Base-by-base conservation (phyloP, 2,329 filamentous ascomycete species). In the Penicillium sp. region DNA sequence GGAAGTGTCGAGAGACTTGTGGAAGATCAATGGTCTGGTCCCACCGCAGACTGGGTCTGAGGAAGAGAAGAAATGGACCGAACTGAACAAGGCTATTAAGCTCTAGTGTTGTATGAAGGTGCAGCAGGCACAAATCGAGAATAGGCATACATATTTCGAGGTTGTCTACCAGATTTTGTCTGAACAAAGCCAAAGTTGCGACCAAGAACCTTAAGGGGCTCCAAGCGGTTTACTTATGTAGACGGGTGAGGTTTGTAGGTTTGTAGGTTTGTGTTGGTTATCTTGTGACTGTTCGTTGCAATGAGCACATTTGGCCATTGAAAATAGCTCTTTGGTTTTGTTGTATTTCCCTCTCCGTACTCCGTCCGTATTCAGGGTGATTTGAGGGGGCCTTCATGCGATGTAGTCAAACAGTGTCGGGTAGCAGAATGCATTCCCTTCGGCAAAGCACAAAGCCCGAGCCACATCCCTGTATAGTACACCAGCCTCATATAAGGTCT, bases 21-120 rank as follows among this genome's bases (percentile, higher is more conserved):
- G 51, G 60, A 56, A 40, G 14, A 43, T 58, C 4, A 62, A 57
- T 37, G 53, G 54, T 3, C 45, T 61, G 40, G 46, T 58, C 28
- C 26, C 52, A 1, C 47, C 36, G 4, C n/a, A 31, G 26, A 2
- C 9, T 57, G 48, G 11, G 28, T 53, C 47, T 12, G 50, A 46
- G 12, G 41, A 17, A 25, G 50, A 53, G 35, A 53, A 37, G 47
- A 42, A 38, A 31, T 53, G 50, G 50, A 17, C 31, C 4, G 16
- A 45, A n/a, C 12, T 38, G 25, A 53, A 53, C 33, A 46, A 37
- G 14, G 50, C 50, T 26, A n/a, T 53, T 26, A 33, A 46, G 31
- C 22, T 45, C 11, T 45, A 50, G 26, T 28, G 12, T 10, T n/a
- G 22, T 16, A 25, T 37, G 31, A 10, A 17, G 17, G 17, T 36